A percentile compares a stretch with the other conserved stretches of the same genome.
Evolutionary conservation across 2,329 filamentous ascomycete species (phyloP).

Genomic region (Colletotrichum australisinense): DNA sequence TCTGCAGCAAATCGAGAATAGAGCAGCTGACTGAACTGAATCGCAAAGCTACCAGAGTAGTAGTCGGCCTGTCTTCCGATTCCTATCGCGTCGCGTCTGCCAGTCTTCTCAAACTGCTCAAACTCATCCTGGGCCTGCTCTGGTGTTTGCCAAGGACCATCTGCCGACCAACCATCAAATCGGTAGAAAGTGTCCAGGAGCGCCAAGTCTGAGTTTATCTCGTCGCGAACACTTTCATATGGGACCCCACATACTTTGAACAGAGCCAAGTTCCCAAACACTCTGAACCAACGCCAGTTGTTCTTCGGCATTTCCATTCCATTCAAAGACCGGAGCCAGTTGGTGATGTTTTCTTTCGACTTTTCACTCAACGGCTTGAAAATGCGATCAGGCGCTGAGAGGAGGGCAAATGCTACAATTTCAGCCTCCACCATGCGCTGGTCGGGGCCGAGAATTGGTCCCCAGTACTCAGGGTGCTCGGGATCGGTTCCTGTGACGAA

Average conservation of each 20-base stretch:
- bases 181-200: slow-evolving; percentile 58
- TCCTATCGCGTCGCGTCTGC: slow-evolving; percentile 39
- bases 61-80: slow-evolving; percentile 58
- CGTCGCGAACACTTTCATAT: slow-evolving; percentile 44
- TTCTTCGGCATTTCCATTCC: slow-evolving; percentile 57
- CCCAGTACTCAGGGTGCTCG: slow-evolving; percentile 57
- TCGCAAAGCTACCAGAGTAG: slow-evolving; percentile 65
- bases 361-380: slow-evolving; percentile 46
- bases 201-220: slow-evolving; percentile 54
- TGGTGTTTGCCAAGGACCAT: slow-evolving; percentile 54
- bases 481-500: slow-evolving; percentile 48
- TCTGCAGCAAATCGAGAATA: slow-evolving; percentile 56
- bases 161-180: slow-evolving; percentile 58
- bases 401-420: slow-evolving; percentile 59
- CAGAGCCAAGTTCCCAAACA: slow-evolving; percentile 60
- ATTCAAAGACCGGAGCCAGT: slow-evolving; percentile 57
- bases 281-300: slow-evolving; percentile 65
- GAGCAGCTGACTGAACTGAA: slow-evolving; percentile 62
- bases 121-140: slow-evolving; percentile 36
- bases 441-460: slow-evolving; percentile 55
- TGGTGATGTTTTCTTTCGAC: slow-evolving; percentile 48
- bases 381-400: slow-evolving; percentile 51
- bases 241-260: slow-evolving; percentile 53
- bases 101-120: slow-evolving; percentile 28
- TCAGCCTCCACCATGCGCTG: slow-evolving; percentile 68